Percentiles rank a stretch among this genome's conserved stretches.
Conservation (phyloP, 495 filamentous ascomycete species). For the Trichocladium uniseriatum region DNA sequence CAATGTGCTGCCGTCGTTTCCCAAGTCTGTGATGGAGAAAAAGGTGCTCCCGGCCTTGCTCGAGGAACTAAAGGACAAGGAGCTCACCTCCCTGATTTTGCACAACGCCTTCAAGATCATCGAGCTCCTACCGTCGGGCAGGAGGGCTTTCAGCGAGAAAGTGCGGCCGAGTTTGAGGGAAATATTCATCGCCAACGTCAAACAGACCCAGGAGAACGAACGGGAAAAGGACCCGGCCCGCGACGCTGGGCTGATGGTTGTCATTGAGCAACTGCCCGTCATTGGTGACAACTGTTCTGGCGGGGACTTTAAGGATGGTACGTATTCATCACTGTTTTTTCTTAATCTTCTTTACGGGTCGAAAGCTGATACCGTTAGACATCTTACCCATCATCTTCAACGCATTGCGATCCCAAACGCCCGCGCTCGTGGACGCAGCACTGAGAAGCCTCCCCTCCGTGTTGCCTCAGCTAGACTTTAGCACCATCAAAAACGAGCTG, state of each 20-base stretch:
- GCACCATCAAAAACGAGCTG: constrained; percentile 88
- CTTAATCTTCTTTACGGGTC: neutral
- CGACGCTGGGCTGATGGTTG: constrained; percentile 82
- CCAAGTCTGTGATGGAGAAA: constrained; percentile 84
- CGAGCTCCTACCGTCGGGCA: constrained; percentile 60
- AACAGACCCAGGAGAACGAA: constrained; percentile 59
- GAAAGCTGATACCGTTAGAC: no score
- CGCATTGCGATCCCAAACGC: constrained; percentile 79
- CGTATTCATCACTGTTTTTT: constrained; percentile 17
- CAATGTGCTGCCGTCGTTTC: constrained; percentile 80
- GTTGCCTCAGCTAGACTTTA: constrained; percentile 81
- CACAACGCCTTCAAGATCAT: constrained; percentile 89
- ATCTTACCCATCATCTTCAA: constrained; percentile 75
- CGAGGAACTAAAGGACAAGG: constrained; percentile 87
- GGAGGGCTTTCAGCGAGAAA: constrained; percentile 68
- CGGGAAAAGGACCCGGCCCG: constrained; percentile 70
- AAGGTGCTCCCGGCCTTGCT: constrained; percentile 81
- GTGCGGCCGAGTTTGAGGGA: constrained; percentile 78
- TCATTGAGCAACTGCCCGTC: constrained; percentile 69
- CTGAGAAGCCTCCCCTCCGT: constrained; percentile 64
- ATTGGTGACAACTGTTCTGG: constrained; percentile 74
- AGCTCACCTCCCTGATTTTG: constrained; percentile 70
- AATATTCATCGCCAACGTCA: constrained; percentile 55
- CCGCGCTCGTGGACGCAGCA: constrained; percentile 75
- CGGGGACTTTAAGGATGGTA: constrained; percentile 89